Evolutionary conservation across 2,329 filamentous ascomycete genomes (phyloP), one percentile per base, ranked within the genome.

Genomic region (Colletotrichum orchidophilum): DNA sequence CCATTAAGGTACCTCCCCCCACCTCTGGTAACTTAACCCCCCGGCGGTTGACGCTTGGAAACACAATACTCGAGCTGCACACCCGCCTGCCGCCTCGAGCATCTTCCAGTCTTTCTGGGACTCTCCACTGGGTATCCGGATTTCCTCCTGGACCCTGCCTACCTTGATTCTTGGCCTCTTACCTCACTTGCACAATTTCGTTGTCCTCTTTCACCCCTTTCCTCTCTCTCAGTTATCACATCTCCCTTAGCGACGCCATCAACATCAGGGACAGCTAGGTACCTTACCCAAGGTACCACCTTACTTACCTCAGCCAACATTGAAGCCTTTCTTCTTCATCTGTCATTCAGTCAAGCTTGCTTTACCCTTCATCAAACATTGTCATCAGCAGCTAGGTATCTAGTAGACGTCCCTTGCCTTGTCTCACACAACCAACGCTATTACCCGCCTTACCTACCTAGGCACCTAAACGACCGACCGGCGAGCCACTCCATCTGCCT

Each of bases 131-230:
- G 46, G 31, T n/a, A 27, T 54, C 33, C 50, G 21, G 21, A n/a
- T 49, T 39, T 21, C 35, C 63, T 70, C 67, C 66, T 66, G 68
- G 68, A 62, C 68, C 67, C 50, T 66, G 66, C 55, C 63, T 66
- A 49, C 63, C 50, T 61, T 66, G 55, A 55, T 66, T 70, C 29
- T 70, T 60, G 59, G 35, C 21, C 55, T 5, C 59, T 29, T 46
- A 21, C 57, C 57, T 26, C 12, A 21, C 31, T 13, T 42, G 60
- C 66, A 64, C 54, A 60, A 35, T 67, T 49, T 31, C 29, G 35
- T 18, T 65, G 33, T 54, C 39, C 39, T n/a, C 7, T 24, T 54
- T 31, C 24, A 52, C 24, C 12, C 6, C 24, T 46, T 13, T 46
- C 15, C 5, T 50, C 39, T 21, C 12, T 52, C 46, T 63, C 49